Evolutionary conservation across 2,329 filamentous ascomycete genomes (phyloP), one percentile per base, ranked within the genome.

Genomic region (Samsoniella hepiali): DNA sequence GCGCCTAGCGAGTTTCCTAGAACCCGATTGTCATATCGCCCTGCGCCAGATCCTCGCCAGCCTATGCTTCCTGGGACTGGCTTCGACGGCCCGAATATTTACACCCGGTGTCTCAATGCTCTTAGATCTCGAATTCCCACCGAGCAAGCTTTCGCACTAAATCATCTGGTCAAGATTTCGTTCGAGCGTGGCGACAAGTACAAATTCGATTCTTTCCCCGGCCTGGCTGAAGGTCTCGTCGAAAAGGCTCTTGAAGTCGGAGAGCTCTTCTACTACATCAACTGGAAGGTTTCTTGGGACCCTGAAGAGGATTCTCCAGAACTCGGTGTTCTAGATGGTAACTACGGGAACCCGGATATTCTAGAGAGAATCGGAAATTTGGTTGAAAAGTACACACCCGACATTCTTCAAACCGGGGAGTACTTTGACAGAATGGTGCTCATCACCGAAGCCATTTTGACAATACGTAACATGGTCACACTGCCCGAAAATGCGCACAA

Each of bases 391-490:
- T 73, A 87, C 29, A 78, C 88, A 17, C 80, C 87, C 3, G 88
- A 90, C 66, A 85, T 91, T 69, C 81, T 97, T 32, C 85, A 93
- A 66, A 86, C 91, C 0, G 86, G 86, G 36, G 82, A 88, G 6
- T 91, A 90, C 68, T 82, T 85, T 15, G 88, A 93, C 66, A 81
- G 84, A 49, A 81, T 98, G 65, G 84, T 90, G 13, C 85, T 91
- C 67, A 84, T 96, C 66, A 94, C 90, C 31, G 93, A 98, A 75
- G 93, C 95, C 2, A 88, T 90, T 27, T 80, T 98, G 54, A 93
- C 96, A 22, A 82, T 98, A 50, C 87, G 95, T 58, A 99, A 99
- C 74, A 97, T 99, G 93, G 89, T 93, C n/a, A 91, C 96, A 75
- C 81, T 97, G 27, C 86, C 88, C 29, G 93, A 97, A 66, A 99